Evolutionary conservation across 345 rosid genomes (phyloP), one percentile per base, ranked within the genome.

Genomic region (Combretum micranthum): DNA sequence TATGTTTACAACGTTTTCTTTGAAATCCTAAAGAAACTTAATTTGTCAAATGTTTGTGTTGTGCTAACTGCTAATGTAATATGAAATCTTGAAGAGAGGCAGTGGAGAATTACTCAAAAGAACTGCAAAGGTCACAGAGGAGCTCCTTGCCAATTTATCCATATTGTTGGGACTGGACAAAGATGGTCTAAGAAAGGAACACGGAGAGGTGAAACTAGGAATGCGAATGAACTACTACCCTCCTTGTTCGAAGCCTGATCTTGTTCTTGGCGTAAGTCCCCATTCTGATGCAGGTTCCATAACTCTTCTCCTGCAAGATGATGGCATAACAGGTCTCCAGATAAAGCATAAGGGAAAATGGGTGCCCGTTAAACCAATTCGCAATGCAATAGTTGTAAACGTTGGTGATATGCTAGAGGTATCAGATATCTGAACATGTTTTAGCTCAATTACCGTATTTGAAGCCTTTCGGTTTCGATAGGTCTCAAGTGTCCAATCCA

Each of bases 141-240:
- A 17, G 52, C 55, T 64, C 19, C 15, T 64, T 8, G 53, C 55
- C 13, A 53, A 58, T 20, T 15, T 71, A n/a, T 66, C 66, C 15
- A 26, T 43, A 26, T 23, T 50, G 37, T 52, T 64, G 59, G 61
- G 66, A 17, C 45, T 75, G 50, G 69, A 74, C 2, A 56, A 32
- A 15, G 59, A 64, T 21, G 59, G 49, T 11, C 50, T 68, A 15
- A 44, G 43, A 47, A n/a, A 19, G 37, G 15, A 57, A 49, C 62
- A 54, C 15, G 53, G 57, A 3, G 55, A 66, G 67, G 43, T 73
- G 44, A 59, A 51, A 53, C 72, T 54, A 48, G 68, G 39, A 2
- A 64, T 63, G 21, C 53, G 72, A 56, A 59, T 68, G 69, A 68
- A 68, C 14, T 68, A 71, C 52, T 67, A 75, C 53, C 71, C 76